Conservation (phyloP, 2,329 filamentous ascomycete genomes). For the Microdochium bolleyi region DNA sequence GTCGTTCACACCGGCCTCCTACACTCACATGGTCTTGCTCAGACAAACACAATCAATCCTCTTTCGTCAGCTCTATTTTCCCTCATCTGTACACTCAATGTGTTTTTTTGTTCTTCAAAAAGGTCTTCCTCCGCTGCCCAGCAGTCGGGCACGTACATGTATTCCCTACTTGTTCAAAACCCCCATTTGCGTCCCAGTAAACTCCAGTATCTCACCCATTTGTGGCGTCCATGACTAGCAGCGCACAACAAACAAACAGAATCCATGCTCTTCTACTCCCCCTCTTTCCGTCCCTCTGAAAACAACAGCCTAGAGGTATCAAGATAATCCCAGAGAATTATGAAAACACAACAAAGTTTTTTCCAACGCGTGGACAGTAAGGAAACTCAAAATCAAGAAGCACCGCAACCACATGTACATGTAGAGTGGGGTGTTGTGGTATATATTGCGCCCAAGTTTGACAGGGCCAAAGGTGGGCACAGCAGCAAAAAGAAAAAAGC, state of each 20-base stretch:
- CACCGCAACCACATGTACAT: too few relatives aligned
- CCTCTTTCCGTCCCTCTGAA: too few relatives aligned
- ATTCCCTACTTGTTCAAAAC: background rate
- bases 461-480: background rate
- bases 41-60: background rate
- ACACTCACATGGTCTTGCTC: background rate
- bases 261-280: background rate
- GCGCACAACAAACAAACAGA: background rate
- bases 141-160: background rate
- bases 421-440: background rate
- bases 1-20: too few relatives aligned
- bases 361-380: too few relatives aligned
- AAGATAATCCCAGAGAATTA: background rate
- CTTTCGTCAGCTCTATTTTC: background rate
- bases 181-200: too few relatives aligned
- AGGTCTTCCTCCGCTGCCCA: background rate
- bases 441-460: background rate
- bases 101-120: background rate
- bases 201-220: background rate
- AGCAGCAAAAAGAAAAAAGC: background rate
- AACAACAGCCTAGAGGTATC: background rate
- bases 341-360: background rate
- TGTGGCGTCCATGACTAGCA: background rate
- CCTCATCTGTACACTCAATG: background rate
- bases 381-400: too few relatives aligned